phyloP scores from a whole-genome alignment of 108 stramenopile genomes.

The Epipyxis sp. region DNA sequence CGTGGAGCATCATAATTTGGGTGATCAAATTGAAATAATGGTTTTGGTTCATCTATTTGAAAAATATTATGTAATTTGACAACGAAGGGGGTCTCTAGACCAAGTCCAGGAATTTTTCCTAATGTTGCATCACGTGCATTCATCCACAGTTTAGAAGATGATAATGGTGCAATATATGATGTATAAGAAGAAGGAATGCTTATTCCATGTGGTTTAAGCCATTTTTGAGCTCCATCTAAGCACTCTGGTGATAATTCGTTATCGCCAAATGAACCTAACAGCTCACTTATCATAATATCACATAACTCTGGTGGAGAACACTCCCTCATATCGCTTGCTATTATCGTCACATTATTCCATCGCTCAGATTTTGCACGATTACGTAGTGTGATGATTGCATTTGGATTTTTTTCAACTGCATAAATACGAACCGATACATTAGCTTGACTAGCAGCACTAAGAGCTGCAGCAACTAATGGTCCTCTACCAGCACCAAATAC shows the following conservation, averaged over 20 bases:
- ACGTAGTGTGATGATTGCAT: slow-evolving; percentile 87
- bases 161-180: slow-evolving; percentile 80
- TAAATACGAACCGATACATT: slow-evolving; percentile 52
- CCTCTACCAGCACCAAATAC: slow-evolving; percentile 97
- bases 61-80: slow-evolving; percentile 84
- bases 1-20: too few species aligned
- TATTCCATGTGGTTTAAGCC: slow-evolving; percentile 62
- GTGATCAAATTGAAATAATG: too few species aligned
- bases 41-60: slow-evolving; percentile 72
- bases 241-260: slow-evolving; percentile 98
- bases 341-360: slow-evolving; percentile 75
- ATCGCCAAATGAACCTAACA: slow-evolving; percentile 93
- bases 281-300: slow-evolving; percentile 90
- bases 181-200: slow-evolving; percentile 69
- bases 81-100: slow-evolving; percentile 94
- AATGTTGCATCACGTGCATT: background rate
- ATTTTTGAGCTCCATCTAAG: slow-evolving; percentile 80
- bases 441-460: slow-evolving; percentile 52
- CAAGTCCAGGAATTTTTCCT: too few species aligned
- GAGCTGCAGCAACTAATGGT: slow-evolving; percentile 73
- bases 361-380: slow-evolving; percentile 62
- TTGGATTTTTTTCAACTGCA: slow-evolving; percentile 93
- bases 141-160: slow-evolving; percentile 73
- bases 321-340: slow-evolving; percentile 85
- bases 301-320: slow-evolving; percentile 52